These are phyloP conservation scores for Groenewaldozyma auringiensis DNA, from an alignment of 1,139 yeast species.

Conservation along the genomic window DNA sequence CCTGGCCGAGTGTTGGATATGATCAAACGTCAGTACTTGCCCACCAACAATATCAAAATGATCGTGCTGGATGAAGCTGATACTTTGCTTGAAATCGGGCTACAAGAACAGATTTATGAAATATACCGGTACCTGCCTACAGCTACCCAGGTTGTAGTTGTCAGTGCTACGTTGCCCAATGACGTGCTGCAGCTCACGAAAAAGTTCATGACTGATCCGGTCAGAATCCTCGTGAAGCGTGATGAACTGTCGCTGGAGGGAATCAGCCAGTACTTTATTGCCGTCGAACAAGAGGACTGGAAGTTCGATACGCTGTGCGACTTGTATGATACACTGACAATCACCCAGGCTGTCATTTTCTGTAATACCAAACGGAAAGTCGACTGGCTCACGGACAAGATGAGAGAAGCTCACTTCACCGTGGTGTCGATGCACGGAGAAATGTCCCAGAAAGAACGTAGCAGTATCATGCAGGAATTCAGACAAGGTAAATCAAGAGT, in stretches of 20 bases:
- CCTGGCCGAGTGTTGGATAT: conserved; percentile 92
- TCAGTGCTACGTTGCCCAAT: conserved; percentile 82
- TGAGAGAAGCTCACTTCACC: conserved; percentile 74
- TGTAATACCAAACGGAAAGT: conserved; percentile 91
- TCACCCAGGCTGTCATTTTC: conserved; percentile 93
- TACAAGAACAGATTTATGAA: conserved; percentile 87
- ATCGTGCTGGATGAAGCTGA: conserved; percentile 91
- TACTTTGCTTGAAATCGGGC: conserved; percentile 82
- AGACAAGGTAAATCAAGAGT: conserved; percentile 56
- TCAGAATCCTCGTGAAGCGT: conserved; percentile 79
- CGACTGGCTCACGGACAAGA: conserved; percentile 78
- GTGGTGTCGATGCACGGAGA: conserved; percentile 96
- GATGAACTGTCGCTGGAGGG: conserved; percentile 88
- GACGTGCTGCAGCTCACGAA: conserved; percentile 82
- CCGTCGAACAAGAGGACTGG: conserved; percentile 91
- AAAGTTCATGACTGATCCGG: conserved; percentile 86
- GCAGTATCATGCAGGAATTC: conserved; percentile 75
- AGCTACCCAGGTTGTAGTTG: conserved; percentile 83
- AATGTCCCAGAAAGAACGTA: conserved; percentile 91
- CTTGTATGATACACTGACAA: conserved; percentile 84
- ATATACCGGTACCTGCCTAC: conserved; percentile 75
- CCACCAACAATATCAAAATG: conserved; percentile 69
- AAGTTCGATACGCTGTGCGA: conserved; percentile 93
- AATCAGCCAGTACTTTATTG: conserved; percentile 76
- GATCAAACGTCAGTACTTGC: conserved; percentile 65